Evolutionary conservation across 148 eudicot species (phyloP).

Genomic region (Rhododendron kiyosumense): DNA sequence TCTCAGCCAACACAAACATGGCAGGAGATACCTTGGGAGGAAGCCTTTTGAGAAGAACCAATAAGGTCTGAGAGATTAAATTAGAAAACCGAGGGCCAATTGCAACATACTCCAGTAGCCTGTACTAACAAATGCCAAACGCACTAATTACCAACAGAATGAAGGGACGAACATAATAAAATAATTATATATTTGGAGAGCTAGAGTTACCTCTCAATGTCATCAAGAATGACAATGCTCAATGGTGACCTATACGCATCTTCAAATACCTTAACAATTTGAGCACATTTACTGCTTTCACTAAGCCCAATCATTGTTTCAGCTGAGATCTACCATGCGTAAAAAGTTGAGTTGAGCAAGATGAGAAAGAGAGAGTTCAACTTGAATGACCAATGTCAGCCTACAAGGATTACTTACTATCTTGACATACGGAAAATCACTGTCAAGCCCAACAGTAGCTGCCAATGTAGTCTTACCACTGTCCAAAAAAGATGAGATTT

Average conservation of each 20-base stretch:
- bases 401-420: constrained; percentile 51
- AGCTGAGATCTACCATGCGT: constrained; percentile 65
- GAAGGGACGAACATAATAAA: constrained; percentile 5
- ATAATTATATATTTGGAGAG: not conserved
- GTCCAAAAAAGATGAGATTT: constrained; percentile 16
- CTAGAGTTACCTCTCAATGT: constrained; percentile 67
- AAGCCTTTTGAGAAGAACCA: constrained; percentile 91
- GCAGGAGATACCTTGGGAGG: constrained; percentile 70
- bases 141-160: constrained; percentile 5
- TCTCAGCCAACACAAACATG: not conserved
- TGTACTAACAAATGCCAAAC: constrained; percentile 23
- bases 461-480: constrained; percentile 99
- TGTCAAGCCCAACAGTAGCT: constrained; percentile 88
- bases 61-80: constrained; percentile 45
- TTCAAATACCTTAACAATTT: constrained; percentile 93
- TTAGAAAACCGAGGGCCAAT: too few relatives aligned
- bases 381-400: constrained; percentile 4
- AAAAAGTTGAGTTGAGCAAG: not conserved
- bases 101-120: too few relatives aligned
- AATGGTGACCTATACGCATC: constrained; percentile 92
- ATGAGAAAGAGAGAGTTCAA: not conserved
- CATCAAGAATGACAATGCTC: constrained; percentile 85
- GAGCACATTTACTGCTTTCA: constrained; percentile 86
- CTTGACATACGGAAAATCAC: constrained; percentile 95
- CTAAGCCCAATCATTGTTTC: constrained; percentile 94